A percentile compares a stretch with the other conserved stretches of the same genome.
Evolutionary conservation across 257 asterid species (phyloP).

Genomic region (Lithospermum erythrorhizon): DNA sequence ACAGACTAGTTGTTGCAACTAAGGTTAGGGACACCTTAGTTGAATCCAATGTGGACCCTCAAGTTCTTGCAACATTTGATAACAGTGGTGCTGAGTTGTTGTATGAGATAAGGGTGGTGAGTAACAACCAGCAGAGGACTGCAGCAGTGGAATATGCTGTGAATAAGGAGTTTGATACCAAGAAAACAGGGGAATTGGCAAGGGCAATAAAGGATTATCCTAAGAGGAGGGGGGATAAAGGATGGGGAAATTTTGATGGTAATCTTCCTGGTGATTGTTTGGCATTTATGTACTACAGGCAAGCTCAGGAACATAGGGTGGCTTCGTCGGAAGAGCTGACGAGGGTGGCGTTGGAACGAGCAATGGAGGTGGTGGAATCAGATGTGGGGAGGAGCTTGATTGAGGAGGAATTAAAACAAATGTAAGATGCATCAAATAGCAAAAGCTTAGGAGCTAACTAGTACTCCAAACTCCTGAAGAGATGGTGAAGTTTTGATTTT

Average conservation of each 20-base stretch:
- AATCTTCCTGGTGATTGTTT: constrained; percentile 81
- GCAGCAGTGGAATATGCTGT: constrained; percentile 47
- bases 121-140: constrained; percentile 38
- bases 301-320: constrained; percentile 52
- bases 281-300: constrained; percentile 57
- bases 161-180: constrained; percentile 29
- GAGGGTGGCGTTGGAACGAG: constrained; percentile 33
- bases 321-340: constrained; percentile 35
- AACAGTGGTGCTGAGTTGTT: constrained; percentile 41
- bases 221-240: constrained; percentile 50
- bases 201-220: constrained; percentile 70
- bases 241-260: constrained; percentile 51
- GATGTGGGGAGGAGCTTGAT: constrained; percentile 42
- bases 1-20: neutral
- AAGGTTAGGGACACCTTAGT: constrained; percentile 68
- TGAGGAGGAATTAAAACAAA: constrained; percentile 33
- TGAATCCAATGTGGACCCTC: constrained; percentile 27
- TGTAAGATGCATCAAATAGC: neutral
- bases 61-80: constrained; percentile 46
- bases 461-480: neutral
- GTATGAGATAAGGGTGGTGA: constrained; percentile 58
- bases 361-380: constrained; percentile 46
- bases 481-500: too few species aligned
- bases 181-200: constrained; percentile 47
- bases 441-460: too few species aligned